Conservation (phyloP, 148 eudicot species). For the Pouteria glomerata region DNA sequence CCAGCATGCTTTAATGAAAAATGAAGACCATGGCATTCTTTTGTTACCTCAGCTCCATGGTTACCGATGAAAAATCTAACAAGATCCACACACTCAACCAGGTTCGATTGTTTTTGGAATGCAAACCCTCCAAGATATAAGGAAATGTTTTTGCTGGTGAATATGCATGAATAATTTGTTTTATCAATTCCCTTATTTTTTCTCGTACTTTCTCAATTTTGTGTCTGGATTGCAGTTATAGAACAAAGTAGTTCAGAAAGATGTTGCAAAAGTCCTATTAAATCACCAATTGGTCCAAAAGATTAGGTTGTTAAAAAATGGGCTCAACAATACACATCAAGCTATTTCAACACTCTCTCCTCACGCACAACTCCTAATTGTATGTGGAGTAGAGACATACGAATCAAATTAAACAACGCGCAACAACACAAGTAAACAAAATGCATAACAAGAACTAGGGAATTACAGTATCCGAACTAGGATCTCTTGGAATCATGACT, state of each 20-base stretch:
- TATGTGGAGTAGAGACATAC: no score
- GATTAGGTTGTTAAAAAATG: no score
- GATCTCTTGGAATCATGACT: no score
- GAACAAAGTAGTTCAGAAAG: constrained; percentile 5
- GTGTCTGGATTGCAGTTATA: constrained; percentile 74
- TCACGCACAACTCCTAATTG: no score
- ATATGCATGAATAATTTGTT: constrained; percentile 61
- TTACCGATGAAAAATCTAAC: constrained; percentile 82
- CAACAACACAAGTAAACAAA: no score
- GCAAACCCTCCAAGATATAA: constrained; percentile 77
- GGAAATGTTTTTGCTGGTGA: constrained; percentile 85
- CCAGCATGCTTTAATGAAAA: not conserved
- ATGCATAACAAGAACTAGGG: not conserved
- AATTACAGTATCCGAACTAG: not conserved
- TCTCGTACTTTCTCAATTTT: constrained; percentile 91
- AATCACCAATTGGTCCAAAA: no score
- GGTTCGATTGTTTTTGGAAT: constrained; percentile 83
- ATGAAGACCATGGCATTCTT: not conserved
- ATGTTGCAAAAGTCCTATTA: not conserved
- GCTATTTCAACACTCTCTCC: no score
- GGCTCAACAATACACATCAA: no score
- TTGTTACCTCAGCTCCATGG: constrained; percentile 70
- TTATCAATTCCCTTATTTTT: constrained; percentile 77
- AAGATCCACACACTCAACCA: constrained; percentile 82
- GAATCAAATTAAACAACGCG: not conserved